Percentiles rank a stretch among this genome's conserved stretches.
Evolutionary conservation across 2,329 filamentous ascomycete genomes (phyloP).

Genomic region (Epichloe elymi): DNA sequence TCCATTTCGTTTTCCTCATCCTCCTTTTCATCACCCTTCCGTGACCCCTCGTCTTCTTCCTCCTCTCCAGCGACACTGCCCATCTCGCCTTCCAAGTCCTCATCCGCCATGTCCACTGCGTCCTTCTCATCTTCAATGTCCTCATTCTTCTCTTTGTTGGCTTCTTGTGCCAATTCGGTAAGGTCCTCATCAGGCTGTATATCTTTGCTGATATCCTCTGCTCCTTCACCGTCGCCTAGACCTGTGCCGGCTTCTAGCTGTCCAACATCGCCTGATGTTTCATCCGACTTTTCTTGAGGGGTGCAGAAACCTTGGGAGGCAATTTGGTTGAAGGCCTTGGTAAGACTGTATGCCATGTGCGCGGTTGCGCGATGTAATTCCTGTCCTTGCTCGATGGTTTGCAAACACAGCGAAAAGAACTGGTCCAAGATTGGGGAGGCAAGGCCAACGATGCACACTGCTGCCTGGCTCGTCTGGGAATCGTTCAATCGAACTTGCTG

Average conservation of each 20-base stretch:
- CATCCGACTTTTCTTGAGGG: conserved; percentile 66
- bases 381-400: conserved; percentile 44
- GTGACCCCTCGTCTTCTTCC: conserved; percentile 45
- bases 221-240: conserved; percentile 86
- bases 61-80: conserved; percentile 51
- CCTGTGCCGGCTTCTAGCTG: conserved; percentile 86
- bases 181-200: conserved; percentile 88
- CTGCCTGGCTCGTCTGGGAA: conserved; percentile 14
- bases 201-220: conserved; percentile 96
- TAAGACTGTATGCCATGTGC: conserved; percentile 62
- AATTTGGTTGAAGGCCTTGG: conserved; percentile 66
- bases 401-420: conserved; percentile 50
- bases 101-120: conserved; percentile 82
- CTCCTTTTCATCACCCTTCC: conserved; percentile 49
- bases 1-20: conserved; percentile 66
- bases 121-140: conserved; percentile 72
- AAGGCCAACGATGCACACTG: conserved; percentile 19
- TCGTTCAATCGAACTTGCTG: conserved; percentile 19
- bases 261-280: conserved; percentile 55
- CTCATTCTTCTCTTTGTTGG: conserved; percentile 48
- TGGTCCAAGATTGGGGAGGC: conserved; percentile 58
- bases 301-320: conserved; percentile 82
- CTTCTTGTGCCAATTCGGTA: conserved; percentile 78
- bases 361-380: conserved; percentile 57
- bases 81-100: conserved; percentile 80